Base-by-base conservation (phyloP, 2,329 filamentous ascomycete genomes). In the Mycosphaerella arachidis region DNA sequence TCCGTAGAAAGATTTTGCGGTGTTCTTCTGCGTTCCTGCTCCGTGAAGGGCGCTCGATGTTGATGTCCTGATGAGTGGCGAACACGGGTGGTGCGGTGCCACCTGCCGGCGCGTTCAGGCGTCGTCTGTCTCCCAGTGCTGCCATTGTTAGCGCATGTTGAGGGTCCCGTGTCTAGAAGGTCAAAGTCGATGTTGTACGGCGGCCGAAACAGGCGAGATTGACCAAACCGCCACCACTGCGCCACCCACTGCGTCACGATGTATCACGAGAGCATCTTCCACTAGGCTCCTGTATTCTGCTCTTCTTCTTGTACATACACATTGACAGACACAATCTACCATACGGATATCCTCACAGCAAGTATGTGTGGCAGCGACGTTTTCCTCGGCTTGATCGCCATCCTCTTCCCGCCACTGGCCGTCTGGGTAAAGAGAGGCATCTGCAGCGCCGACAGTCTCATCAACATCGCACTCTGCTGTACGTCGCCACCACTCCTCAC, bases 381-480 rank as follows among this genome's bases (percentile, higher is more conserved):
- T 66, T 85, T 86, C 69, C 76, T 86, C 67, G 83, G 79, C 71
- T 73, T 86, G 53, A 75, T 87, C 64, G 82, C 84, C 70, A 77
- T 86, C 70, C 79, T 86, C 70, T 86, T 86, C 73, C 84, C 84
- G 33, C 74, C 69, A 6, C 55, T 63, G 53, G 68, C 70, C 91
- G 94, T 99, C 70, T 99, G 94, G 94, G 91, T 99, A 62, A 99
- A 97, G 80, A 82, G 89, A 71, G 94, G 94, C 65, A 82, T 99
- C 78, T 99, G 94, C 82, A 90, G 87, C 63, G 91, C 88, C 59
- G 94, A 97, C 78, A 93, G 90, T 8, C 72, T 97, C 70, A 96
- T 99, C 81, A 99, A 99, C 80, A 87, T 97, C 75, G 88, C 92
- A 51, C 91, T 97, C 70, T 94, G 89, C 73, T 75, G 72, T 72